A percentile compares a stretch with the other conserved stretches of the same genome.
These are phyloP conservation scores for Cadophora sp. DNA, from an alignment of 2,329 filamentous ascomycete genomes.

Conservation along the genomic window DNA sequence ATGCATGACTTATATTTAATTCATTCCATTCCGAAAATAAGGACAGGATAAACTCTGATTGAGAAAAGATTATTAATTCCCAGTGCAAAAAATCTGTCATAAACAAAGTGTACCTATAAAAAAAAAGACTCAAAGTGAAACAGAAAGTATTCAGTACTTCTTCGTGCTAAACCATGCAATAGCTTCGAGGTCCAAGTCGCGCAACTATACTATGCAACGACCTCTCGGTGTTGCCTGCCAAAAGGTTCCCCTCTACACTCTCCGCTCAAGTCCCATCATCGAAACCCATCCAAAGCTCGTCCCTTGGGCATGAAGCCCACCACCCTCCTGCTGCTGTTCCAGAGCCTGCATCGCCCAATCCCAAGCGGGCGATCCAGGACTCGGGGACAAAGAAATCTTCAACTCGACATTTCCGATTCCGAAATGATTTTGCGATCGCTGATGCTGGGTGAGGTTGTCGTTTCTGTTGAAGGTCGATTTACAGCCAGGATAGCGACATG, in stretches of 20 bases:
- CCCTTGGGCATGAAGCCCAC: neutral
- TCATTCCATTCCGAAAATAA: too few species aligned
- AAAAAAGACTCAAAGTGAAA: neutral
- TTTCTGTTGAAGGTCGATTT: neutral
- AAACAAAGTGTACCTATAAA: neutral
- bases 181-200: neutral
- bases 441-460: constrained; percentile 1
- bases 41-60: neutral
- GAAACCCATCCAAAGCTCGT: neutral
- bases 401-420: neutral
- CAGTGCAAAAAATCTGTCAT: neutral
- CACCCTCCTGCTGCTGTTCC: neutral
- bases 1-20: too few species aligned
- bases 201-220: neutral
- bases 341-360: neutral
- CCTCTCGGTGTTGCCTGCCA: neutral
- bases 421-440: neutral
- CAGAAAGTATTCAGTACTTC: constrained; percentile 6
- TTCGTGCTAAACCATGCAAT: neutral
- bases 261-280: neutral
- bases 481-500: neutral
- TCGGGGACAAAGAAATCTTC: neutral
- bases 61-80: neutral
- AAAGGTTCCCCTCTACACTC: neutral
- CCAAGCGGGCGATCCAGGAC: neutral